Evolutionary conservation across 164 flowering plant species (phyloP), one percentile per base, ranked within the genome.

Genomic region (Kingdonia uniflora): DNA sequence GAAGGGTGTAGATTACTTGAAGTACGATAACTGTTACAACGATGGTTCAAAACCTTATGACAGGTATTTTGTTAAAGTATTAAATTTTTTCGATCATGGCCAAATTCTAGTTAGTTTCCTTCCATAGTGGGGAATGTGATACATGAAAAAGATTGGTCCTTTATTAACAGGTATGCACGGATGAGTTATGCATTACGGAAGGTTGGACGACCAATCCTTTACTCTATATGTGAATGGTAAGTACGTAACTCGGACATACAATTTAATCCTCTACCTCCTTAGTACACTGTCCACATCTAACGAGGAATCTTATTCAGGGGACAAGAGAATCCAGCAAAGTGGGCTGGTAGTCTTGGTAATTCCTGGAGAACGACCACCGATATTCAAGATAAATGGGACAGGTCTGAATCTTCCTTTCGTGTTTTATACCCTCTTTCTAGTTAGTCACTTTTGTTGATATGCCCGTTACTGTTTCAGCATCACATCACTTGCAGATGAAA

Each of bases 341-440:
- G 81, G 81, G 81, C 77, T 29, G 49, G 64, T 11, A 19, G 15
- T 17, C 19, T 52, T 33, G 73, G 79, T 2, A 72, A 77, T 65
- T 35, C 65, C n/a, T 77, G 81, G 81, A 69, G 81, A 57, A 77
- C 79, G 8, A 74, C 79, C 7, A 77, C 70, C 13, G 81, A 77
- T 23, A 74, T 77, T 53, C 19, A 64, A 45, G 79, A 77, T 60
- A 74, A 53, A 14, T 72, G 75, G 75, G 76, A 67, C 0, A 77
- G 81, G 81, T 77, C 21, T 47, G 11, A 11, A 8, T 47, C 19
- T n/a, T 44, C 22, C 15, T 16, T 44, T 2, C 11, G 1, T 44
- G 22, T 8, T 19, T 5, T 2, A 44, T 5, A 44, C 11, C 20
- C 2, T 16, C 4, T 16, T 19, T 19, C 19, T 2, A 44, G 16